These are phyloP conservation scores for Dujonia santamariae DNA, from an alignment of 1,139 yeast species.

Conservation along the genomic window DNA sequence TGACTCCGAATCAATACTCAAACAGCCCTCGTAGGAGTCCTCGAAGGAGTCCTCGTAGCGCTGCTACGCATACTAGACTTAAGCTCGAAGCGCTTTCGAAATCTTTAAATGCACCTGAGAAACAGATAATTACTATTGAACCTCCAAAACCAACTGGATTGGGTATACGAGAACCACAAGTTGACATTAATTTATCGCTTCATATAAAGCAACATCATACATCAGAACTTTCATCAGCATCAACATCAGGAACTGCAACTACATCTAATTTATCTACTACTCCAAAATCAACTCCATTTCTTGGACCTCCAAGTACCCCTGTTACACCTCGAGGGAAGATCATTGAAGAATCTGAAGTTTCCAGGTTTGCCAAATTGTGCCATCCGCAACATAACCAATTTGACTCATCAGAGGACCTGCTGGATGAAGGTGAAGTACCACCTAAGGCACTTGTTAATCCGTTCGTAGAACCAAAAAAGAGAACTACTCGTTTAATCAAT, in stretches of 20 bases:
- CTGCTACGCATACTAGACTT: neutral
- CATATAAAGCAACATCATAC: slow-evolving; percentile 1
- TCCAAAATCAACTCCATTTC: no score
- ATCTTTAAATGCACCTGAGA: slow-evolving; percentile 1
- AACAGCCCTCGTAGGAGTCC: neutral
- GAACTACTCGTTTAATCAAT: slow-evolving; percentile 7
- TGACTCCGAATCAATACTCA: slow-evolving; percentile 5
- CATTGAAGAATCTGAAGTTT: slow-evolving; percentile 10
- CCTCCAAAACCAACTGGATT: slow-evolving; percentile 5
- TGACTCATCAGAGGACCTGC: slow-evolving; percentile 11
- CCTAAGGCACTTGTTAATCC: slow-evolving; percentile 9
- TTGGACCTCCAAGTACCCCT: no score
- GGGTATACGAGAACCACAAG: slow-evolving; percentile 5
- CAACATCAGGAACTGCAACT: neutral
- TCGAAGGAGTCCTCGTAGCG: neutral
- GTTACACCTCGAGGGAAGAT: slow-evolving; percentile 12
- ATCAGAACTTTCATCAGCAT: slow-evolving; percentile 1
- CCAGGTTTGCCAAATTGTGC: neutral
- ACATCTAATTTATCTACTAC: no score
- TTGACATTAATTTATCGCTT: slow-evolving; percentile 1
- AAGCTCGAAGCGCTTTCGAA: slow-evolving; percentile 7
- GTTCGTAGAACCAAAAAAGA: slow-evolving; percentile 9
- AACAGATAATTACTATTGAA: neutral
- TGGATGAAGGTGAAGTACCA: slow-evolving; percentile 11
- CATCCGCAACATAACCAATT: neutral